Evolutionary conservation across 2,329 filamentous ascomycete species (phyloP), one percentile per base, ranked within the genome.

Genomic region (Pezicula neosporulosa): DNA sequence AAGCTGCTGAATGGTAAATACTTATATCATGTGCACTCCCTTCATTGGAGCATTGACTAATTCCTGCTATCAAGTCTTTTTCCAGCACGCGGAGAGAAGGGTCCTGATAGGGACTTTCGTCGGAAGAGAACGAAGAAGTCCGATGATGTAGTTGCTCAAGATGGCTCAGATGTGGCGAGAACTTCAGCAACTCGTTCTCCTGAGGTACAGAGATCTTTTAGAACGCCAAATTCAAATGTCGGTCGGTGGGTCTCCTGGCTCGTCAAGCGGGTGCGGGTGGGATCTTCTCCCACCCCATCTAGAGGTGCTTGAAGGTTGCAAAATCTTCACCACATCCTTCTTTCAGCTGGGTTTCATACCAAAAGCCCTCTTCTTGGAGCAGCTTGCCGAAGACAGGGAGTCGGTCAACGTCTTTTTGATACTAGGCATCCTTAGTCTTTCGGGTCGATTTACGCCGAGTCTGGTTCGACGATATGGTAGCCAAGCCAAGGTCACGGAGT

Each of bases 341-440:
- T 82, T 82, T 56, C 80, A 83, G 63, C 73, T 83, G 6, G 53
- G 80, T 21, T 83, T 83, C 59, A 77, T 83, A 33, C 77, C 76
- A 5, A 81, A 80, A 63, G 68, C 76, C 21, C 66, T 72, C 47
- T 81, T 82, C 48, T 68, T 72, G 1, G 66, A 72, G 21, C 70
- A 70, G 6, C 67, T 83, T n/a, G 69, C 67, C 37, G 70, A 70
- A 4, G 71, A 80, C 49, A 69, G 68, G 13, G 24, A 42, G 30
- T 75, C 74, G n/a, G 68, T 79, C 56, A 79, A 74, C 63, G 69
- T 76, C 18, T 83, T 83, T 52, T 70, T 83, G 21, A 67, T 83
- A 18, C 68, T 82, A 10, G 72, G 75, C 52, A 76, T 83, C 46
- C 72, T 83, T 28, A 78, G 78, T 58, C 73, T 83, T 48, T 81